Evolutionary conservation across 2,329 filamentous ascomycete species (phyloP), one percentile per base, ranked within the genome.

Genomic region (Neonectria punicea): DNA sequence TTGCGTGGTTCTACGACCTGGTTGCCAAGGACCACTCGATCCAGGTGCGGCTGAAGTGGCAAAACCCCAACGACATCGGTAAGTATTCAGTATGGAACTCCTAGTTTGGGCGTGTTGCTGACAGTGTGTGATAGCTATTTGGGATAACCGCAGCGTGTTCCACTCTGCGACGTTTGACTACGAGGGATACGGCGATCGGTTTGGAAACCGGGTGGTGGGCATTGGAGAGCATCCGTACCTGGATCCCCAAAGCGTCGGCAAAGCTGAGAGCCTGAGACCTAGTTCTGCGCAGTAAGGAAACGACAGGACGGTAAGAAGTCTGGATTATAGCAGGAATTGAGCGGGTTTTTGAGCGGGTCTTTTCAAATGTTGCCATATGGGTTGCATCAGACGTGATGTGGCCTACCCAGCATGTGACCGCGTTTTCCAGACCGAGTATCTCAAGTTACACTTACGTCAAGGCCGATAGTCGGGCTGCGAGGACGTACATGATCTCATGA

Each of bases 61-160:
- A 79, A 63, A 76, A 80, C 49, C 74, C 75, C 8, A 82, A 85
- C 53, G 86, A 88, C 34, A 68, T 79, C 30, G 75, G 74, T 76
- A 65, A 49, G 74, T 67, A 13, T 25, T 13, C 1, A 16, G 13
- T 20, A 18, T 22, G 5, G 14, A 5, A 4, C 13, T 2, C 8
- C 4, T 16, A 16, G 1, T 28, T 22, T 44, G 7, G 13, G 41
- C 9, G 11, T 13, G 22, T 49, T 46, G 18, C 47, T 55, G 16
- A 53, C 60, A 62, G 4, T 41, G 30, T 13, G 3, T 6, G 18
- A 57, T 77, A 72, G 86, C 85, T 1, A 87, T 88, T 67, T 88
- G 86, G 86, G 86, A 89, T 67, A 88, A 88, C 68, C 78, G 86
- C 8, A 84, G 80, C n/a, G 84, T 84, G 1, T 88, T 84, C 69